Evolutionary conservation across 2,329 filamentous ascomycete genomes (phyloP), one percentile per base, ranked within the genome.

Genomic region (Cladosporium colombiae): DNA sequence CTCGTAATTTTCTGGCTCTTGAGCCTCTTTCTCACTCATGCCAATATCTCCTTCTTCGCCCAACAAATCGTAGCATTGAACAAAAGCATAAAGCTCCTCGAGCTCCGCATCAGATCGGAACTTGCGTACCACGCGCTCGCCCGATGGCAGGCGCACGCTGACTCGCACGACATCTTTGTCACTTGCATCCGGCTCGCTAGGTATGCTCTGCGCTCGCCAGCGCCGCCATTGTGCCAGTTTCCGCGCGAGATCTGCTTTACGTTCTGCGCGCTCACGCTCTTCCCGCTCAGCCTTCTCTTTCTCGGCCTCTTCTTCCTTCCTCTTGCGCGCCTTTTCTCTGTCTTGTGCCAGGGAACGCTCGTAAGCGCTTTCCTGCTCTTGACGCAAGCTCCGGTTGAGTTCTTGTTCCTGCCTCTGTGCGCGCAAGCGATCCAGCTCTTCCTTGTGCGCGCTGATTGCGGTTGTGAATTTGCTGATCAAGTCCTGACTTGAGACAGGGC

Each of bases 11-110:
- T 84, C 81, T 0, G 92, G 92, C 71, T 87, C 78, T 4, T 79
- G 74, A 1, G 77, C 76, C 23, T 76, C 78, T 35, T 80, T 75
- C 18, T 78, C 76, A 25, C 74, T 77, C 1, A 63, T 27, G 4
- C 13, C 37, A 21, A 5, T 50, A 7, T 46, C 61, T 21, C 44
- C 50, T 44, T 44, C 79, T 7, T 56, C 61, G 31, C 35, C 79
- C 78, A 40, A 84, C 78, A 3, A 72, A 62, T 92, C 88, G 75
- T 93, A 89, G 79, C 94, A 98, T 75, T 99, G 95, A 2, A 98
- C 93, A 79, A 96, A 97, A 0, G 94, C 95, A 77, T 98, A 98
- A 6, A 99, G 80, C 73, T 97, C 93, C 75, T 98, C 94, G 44
- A 98, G 81, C 2, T 85, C 83, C 0, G 91, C 87, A n/a, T 87